phyloP scores from a whole-genome alignment of 73 alveolate genomes.

The Paramecium biaurelia region DNA sequence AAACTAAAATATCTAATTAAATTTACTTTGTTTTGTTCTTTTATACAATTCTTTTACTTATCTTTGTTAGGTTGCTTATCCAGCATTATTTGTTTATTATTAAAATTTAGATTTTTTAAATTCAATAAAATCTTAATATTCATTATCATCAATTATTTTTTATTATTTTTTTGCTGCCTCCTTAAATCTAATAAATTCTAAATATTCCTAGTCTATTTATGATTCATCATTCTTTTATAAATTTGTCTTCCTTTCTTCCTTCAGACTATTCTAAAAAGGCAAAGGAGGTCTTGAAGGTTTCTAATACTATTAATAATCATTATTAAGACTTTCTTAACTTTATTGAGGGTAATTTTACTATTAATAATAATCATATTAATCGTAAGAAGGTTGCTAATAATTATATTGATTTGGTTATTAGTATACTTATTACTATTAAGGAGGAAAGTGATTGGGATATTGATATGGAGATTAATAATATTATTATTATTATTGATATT shows the following conservation, averaged over 20 bases:
- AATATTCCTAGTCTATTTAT: not conserved
- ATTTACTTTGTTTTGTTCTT: not conserved
- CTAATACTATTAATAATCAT: not conserved
- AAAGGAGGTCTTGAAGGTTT: not conserved
- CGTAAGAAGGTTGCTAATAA: not conserved
- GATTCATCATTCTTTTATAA: not conserved
- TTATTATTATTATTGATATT: not conserved
- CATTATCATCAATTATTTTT: not conserved
- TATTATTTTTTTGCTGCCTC: not conserved
- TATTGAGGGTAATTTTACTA: not conserved
- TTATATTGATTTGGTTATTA: not conserved
- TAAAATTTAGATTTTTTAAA: slow-evolving; percentile 1
- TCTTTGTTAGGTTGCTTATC: not conserved
- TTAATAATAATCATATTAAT: not conserved
- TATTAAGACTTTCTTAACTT: not conserved
- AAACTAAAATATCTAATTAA: not conserved
- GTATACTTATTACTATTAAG: not conserved
- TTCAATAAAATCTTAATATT: not conserved
- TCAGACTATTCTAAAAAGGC: not conserved
- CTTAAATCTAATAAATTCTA: not conserved
- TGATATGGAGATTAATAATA: not conserved
- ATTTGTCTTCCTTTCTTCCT: not conserved
- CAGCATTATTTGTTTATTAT: not conserved
- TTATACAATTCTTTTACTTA: not conserved
- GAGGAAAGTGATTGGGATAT: not conserved